These are phyloP conservation scores for Kalaharituber pfeilii DNA, from an alignment of 2,329 filamentous ascomycete genomes.

Conservation along the genomic window DNA sequence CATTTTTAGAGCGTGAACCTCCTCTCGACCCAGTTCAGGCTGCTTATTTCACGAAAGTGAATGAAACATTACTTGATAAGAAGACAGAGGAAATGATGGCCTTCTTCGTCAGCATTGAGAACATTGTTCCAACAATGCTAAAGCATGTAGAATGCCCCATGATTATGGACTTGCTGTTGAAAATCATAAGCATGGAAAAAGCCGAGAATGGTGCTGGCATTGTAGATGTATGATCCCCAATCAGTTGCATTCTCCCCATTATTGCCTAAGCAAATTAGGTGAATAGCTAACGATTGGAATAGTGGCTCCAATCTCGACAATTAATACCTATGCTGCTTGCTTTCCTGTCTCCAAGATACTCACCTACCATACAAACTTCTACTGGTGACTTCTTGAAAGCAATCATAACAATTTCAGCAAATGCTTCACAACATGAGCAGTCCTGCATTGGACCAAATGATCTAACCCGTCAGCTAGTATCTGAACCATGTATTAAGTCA, in stretches of 20 bases:
- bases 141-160: slow-evolving; percentile 93
- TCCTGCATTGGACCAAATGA: slow-evolving; percentile 98
- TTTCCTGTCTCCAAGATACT: slow-evolving; percentile 69
- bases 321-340: slow-evolving; percentile 74
- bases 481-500: slow-evolving; percentile 60
- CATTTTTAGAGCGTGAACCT: slow-evolving; percentile 65
- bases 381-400: slow-evolving; percentile 96
- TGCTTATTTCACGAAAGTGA: slow-evolving; percentile 97
- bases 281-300: slow-evolving; percentile 4
- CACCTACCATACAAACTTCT: slow-evolving; percentile 82
- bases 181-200: slow-evolving; percentile 92
- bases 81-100: slow-evolving; percentile 96
- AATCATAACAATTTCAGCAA: slow-evolving; percentile 96
- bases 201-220: slow-evolving; percentile 80
- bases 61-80: slow-evolving; percentile 91
- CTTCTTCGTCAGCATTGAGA: slow-evolving; percentile 67
- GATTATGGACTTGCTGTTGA: slow-evolving; percentile 92
- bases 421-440: slow-evolving; percentile 93
- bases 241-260: not conserved
- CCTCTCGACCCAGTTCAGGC: slow-evolving; percentile 85
- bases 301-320: slow-evolving; percentile 86
- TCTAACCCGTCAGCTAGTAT: slow-evolving; percentile 85
- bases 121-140: slow-evolving; percentile 67
- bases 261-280: not conserved
- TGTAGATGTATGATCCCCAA: slow-evolving; percentile 59